These are phyloP conservation scores for Myxozyma udenii DNA, from an alignment of 805 yeast species.

Conservation along the genomic window DNA sequence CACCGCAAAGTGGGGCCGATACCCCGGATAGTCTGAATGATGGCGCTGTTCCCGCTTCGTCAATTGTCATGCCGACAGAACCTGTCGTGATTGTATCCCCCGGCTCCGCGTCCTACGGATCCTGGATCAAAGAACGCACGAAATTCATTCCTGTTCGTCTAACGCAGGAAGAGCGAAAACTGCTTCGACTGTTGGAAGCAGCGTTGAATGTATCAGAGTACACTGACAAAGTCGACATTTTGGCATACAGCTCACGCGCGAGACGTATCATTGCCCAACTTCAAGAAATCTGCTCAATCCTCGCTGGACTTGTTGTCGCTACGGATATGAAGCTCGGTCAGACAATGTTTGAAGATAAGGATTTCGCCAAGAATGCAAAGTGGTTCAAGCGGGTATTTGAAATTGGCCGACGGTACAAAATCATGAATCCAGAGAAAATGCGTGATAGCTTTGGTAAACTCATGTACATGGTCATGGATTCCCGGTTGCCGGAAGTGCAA, in stretches of 20 bases:
- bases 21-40: conserved; percentile 16
- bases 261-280: conserved; percentile 69
- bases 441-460: conserved; percentile 74
- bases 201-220: conserved; percentile 76
- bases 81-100: conserved; percentile 27
- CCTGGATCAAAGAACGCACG: conserved; percentile 33
- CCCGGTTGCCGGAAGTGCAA: conserved; percentile 65
- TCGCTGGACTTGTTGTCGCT: conserved; percentile 76
- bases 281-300: conserved; percentile 71
- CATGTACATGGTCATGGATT: conserved; percentile 83
- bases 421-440: conserved; percentile 82
- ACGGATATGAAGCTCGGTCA: conserved; percentile 70
- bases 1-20: conserved; percentile 11
- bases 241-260: conserved; percentile 63
- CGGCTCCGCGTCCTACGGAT: conserved; percentile 27
- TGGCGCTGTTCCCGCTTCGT: background rate
- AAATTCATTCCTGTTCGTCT: conserved; percentile 67
- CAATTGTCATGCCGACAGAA: conserved; percentile 13
- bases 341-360: conserved; percentile 59
- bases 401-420: conserved; percentile 74
- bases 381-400: conserved; percentile 74
- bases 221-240: conserved; percentile 72
- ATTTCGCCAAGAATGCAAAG: conserved; percentile 63
- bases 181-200: conserved; percentile 61
- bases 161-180: conserved; percentile 64